These are phyloP conservation scores for Neonectria sp. DNA, from an alignment of 2,329 filamentous ascomycete species.

Conservation along the genomic window DNA sequence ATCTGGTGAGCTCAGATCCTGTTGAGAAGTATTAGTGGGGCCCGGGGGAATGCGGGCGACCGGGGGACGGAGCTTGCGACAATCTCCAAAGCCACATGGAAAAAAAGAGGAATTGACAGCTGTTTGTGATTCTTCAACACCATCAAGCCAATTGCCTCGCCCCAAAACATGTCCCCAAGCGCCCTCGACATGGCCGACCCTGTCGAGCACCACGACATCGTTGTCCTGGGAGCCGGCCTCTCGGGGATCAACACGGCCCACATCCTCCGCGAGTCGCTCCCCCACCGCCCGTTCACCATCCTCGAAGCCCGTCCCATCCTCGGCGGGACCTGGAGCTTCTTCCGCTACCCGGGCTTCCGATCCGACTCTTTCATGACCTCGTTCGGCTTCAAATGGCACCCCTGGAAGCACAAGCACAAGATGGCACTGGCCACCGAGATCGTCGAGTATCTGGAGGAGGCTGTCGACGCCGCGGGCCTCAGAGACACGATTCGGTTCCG, in stretches of 20 bases:
- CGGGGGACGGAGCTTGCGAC: background rate
- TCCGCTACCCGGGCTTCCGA: slow-evolving; percentile 81
- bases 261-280: slow-evolving; percentile 71
- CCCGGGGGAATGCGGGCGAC: background rate
- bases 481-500: slow-evolving; percentile 67
- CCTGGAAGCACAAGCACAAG: slow-evolving; percentile 71
- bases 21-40: background rate
- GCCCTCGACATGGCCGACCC: slow-evolving; percentile 33
- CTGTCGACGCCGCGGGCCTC: slow-evolving; percentile 66
- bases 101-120: background rate
- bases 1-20: background rate
- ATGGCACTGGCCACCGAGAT: slow-evolving; percentile 70
- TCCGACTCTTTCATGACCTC: slow-evolving; percentile 75
- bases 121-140: background rate
- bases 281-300: slow-evolving; percentile 72
- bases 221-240: slow-evolving; percentile 81
- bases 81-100: background rate
- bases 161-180: background rate
- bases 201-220: slow-evolving; percentile 61
- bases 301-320: slow-evolving; percentile 77
- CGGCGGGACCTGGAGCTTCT: slow-evolving; percentile 85
- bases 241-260: slow-evolving; percentile 84
- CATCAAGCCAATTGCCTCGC: slow-evolving; percentile 6
- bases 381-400: slow-evolving; percentile 79
- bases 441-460: slow-evolving; percentile 67